A percentile compares a stretch with the other conserved stretches of the same genome.
These are phyloP conservation scores for Russula abietina DNA, from an alignment of 768 basidiomycete species.

Conservation along the genomic window DNA sequence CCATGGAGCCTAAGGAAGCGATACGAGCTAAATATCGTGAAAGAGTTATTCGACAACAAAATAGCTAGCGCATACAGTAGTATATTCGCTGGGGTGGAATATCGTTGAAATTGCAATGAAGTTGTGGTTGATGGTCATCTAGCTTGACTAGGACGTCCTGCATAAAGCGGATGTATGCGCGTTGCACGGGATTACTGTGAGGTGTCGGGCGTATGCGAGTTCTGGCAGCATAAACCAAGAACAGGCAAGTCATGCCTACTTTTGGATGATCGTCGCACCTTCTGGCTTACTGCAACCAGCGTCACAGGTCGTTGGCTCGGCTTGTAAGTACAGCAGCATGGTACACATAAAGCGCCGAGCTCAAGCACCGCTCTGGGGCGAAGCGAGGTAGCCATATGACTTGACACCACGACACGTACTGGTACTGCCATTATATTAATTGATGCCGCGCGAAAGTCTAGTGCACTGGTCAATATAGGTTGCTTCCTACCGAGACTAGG, in stretches of 20 bases:
- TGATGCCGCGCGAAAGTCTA: not conserved
- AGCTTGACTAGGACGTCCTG: not conserved
- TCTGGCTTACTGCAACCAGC: not conserved
- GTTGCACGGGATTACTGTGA: not conserved
- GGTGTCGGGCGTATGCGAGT: not conserved
- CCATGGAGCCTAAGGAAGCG: not conserved
- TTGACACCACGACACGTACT: not conserved
- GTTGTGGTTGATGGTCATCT: not conserved
- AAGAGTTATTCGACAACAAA: not conserved
- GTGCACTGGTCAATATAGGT: not conserved
- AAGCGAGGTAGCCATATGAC: not conserved
- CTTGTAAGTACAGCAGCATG: not conserved
- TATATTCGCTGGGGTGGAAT: not conserved
- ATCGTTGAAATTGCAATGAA: not conserved
- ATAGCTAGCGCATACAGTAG: not conserved
- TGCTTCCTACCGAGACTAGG: too few relatives aligned
- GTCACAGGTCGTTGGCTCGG: not conserved
- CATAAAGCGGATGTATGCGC: conserved; percentile 6
- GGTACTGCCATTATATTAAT: too few relatives aligned
- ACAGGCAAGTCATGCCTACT: not conserved
- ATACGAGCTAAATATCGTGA: not conserved
- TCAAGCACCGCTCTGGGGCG: not conserved
- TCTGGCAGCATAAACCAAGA: not conserved
- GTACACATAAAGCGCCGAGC: not conserved
- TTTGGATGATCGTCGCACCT: conserved; percentile 1